These are phyloP conservation scores for Coffea humblotiana DNA, from an alignment of 305 asterid genomes.

Conservation along the genomic window DNA sequence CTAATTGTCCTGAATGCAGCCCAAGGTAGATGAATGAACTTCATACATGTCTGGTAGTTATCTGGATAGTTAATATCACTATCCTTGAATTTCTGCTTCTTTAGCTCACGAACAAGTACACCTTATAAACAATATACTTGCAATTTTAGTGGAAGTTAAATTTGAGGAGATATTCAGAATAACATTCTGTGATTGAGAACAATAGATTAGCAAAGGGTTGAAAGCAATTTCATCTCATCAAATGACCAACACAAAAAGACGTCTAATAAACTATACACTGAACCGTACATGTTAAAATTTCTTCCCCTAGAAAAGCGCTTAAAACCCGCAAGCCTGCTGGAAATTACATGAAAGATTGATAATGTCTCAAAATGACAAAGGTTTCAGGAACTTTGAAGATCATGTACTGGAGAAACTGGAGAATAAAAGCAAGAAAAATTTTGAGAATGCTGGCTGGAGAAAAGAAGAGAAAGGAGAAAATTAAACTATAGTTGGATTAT, in stretches of 20 bases:
- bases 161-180: neutral
- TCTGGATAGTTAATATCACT: slow-evolving; percentile 22
- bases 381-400: neutral
- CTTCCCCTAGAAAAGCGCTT: neutral
- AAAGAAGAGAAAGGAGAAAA: neutral
- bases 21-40: slow-evolving; percentile 29
- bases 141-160: neutral
- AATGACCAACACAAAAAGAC: neutral
- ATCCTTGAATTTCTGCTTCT: neutral
- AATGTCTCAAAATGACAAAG: neutral
- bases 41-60: slow-evolving; percentile 36
- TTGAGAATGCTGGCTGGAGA: neutral
- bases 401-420: neutral
- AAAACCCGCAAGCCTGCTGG: neutral
- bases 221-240: neutral
- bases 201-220: neutral
- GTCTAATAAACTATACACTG: neutral
- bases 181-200: neutral
- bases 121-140: slow-evolving; percentile 13
- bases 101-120: slow-evolving; percentile 24
- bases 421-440: neutral
- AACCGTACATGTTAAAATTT: neutral
- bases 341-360: neutral
- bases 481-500: neutral
- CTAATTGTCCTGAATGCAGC: slow-evolving; percentile 15